These are phyloP conservation scores for Gossypium stocksii DNA, from an alignment of 345 rosid species.

Conservation along the genomic window DNA sequence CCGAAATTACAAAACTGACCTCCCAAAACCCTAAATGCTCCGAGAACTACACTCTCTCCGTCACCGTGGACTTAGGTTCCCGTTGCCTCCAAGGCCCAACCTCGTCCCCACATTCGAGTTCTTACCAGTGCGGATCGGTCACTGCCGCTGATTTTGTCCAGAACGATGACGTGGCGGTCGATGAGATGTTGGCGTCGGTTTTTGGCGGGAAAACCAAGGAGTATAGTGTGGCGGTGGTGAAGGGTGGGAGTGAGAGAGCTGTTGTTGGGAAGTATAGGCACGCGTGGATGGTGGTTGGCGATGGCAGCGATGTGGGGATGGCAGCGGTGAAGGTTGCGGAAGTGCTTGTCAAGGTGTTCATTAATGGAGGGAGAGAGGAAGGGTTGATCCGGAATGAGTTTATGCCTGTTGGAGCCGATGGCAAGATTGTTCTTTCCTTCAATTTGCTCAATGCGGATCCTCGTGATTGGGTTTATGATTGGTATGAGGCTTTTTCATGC, in stretches of 20 bases:
- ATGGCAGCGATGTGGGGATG: constrained; percentile 31
- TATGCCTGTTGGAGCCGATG: constrained; percentile 96
- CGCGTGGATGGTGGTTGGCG: constrained; percentile 71
- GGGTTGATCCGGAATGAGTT: constrained; percentile 71
- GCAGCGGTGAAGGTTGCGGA: constrained; percentile 55
- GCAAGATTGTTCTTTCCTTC: constrained; percentile 76
- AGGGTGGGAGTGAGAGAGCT: constrained; percentile 33
- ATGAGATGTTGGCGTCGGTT: constrained; percentile 49
- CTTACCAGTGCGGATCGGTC: constrained; percentile 50
- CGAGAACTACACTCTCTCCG: constrained; percentile 51
- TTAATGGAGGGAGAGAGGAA: constrained; percentile 78
- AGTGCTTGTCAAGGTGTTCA: constrained; percentile 63
- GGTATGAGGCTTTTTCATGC: constrained; percentile 41
- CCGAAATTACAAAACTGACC: constrained; percentile 39
- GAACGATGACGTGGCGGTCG: constrained; percentile 38
- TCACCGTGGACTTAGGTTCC: constrained; percentile 37
- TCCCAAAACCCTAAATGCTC: constrained; percentile 34
- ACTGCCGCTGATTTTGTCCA: constrained; percentile 30
- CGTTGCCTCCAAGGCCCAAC: constrained; percentile 27
- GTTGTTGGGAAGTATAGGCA: constrained; percentile 86
- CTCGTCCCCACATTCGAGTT: constrained; percentile 15
- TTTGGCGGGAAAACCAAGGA: constrained; percentile 31
- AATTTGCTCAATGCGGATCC: constrained; percentile 80
- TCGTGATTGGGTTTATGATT: constrained; percentile 76
- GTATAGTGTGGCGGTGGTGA: constrained; percentile 48